These are phyloP conservation scores for Rhodotorula sp. DNA, from an alignment of 1,284 basidiomycete species.

Conservation along the genomic window DNA sequence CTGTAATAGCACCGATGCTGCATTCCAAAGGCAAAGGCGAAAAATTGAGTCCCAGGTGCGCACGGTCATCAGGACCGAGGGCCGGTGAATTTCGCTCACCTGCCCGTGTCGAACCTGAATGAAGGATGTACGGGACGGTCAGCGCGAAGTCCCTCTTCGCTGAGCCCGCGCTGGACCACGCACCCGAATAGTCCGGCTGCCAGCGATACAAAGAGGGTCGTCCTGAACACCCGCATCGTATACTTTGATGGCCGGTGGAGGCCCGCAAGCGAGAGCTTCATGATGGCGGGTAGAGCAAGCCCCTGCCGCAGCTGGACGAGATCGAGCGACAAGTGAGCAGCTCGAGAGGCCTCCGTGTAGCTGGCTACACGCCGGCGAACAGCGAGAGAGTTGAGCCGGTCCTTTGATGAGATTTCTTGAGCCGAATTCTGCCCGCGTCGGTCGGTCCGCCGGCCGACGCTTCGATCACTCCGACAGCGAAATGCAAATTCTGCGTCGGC, in stretches of 20 bases:
- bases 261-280: neutral
- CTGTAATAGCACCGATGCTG: conserved; percentile 53
- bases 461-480: too few relatives aligned
- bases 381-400: too few relatives aligned
- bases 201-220: neutral
- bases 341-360: too few relatives aligned
- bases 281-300: neutral
- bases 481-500: neutral
- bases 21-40: too few relatives aligned
- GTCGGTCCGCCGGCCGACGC: too few relatives aligned
- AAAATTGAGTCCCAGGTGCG: neutral
- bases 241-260: conserved; percentile 1
- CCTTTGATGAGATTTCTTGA: too few relatives aligned
- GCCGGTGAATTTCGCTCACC: conserved; percentile 21
- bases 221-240: neutral
- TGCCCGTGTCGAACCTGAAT: conserved; percentile 45
- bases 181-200: conserved; percentile 6
- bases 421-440: too few relatives aligned
- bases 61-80: too few relatives aligned
- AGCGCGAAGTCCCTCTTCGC: neutral
- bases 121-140: neutral
- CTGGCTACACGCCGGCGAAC: too few relatives aligned
- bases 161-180: neutral
- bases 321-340: too few relatives aligned
- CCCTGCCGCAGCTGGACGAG: too few relatives aligned